phyloP scores from a whole-genome alignment of 2,329 filamentous ascomycete genomes.

The Karstenula rhodostoma region DNA sequence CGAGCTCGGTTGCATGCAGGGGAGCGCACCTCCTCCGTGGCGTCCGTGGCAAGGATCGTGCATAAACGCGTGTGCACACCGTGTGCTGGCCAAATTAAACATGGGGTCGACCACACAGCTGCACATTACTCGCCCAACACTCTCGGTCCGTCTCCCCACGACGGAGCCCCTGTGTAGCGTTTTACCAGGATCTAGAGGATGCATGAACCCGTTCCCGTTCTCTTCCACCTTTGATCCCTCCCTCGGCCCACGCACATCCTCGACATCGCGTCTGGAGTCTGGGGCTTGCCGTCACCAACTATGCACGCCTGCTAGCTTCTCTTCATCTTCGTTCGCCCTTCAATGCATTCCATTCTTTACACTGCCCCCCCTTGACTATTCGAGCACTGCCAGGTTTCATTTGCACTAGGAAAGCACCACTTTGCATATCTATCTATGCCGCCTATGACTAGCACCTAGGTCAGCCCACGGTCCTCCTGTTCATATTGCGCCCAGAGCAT shows the following conservation, averaged over 20 bases:
- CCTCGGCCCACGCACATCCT: slow-evolving; percentile 34
- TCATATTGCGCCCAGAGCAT: slow-evolving; percentile 1
- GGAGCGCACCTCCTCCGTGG: slow-evolving; percentile 29
- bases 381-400: slow-evolving; percentile 18
- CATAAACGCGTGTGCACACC: slow-evolving; percentile 39
- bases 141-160: slow-evolving; percentile 36
- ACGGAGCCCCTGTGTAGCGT: slow-evolving; percentile 36
- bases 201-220: slow-evolving; percentile 35
- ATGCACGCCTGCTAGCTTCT: slow-evolving; percentile 19
- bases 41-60: slow-evolving; percentile 33
- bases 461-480: slow-evolving; percentile 16
- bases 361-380: slow-evolving; percentile 7
- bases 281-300: slow-evolving; percentile 18
- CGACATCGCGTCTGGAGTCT: slow-evolving; percentile 33
- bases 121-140: slow-evolving; percentile 36
- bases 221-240: slow-evolving; percentile 29
- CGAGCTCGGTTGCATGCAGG: slow-evolving; percentile 34
- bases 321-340: slow-evolving; percentile 16
- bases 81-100: slow-evolving; percentile 43
- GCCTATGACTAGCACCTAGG: slow-evolving; percentile 24
- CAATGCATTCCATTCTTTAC: slow-evolving; percentile 13
- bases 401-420: slow-evolving; percentile 12
- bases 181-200: slow-evolving; percentile 36
- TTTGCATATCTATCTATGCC: slow-evolving; percentile 18
- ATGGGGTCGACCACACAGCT: slow-evolving; percentile 31